These are phyloP conservation scores for Malus hybrid DNA, from an alignment of 331 rosid species.

Conservation along the genomic window DNA sequence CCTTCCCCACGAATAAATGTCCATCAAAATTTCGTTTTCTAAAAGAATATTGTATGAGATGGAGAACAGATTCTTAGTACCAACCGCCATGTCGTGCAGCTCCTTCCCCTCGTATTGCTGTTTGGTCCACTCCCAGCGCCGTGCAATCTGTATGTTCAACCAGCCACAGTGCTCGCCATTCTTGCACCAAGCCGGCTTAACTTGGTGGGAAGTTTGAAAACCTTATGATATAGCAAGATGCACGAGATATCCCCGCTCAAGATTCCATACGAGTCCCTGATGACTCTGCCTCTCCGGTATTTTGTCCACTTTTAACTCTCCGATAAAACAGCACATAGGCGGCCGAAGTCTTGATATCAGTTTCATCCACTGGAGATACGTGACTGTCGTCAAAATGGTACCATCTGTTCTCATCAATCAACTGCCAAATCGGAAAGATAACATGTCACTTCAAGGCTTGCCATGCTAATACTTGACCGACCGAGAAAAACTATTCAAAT, in stretches of 20 bases:
- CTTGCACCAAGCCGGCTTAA: conserved; percentile 16
- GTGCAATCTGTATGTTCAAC: neutral
- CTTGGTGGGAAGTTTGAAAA: conserved; percentile 6
- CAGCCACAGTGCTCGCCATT: neutral
- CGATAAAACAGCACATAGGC: conserved; percentile 88
- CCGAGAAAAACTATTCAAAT: neutral
- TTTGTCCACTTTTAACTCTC: conserved; percentile 44
- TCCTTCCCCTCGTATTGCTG: neutral
- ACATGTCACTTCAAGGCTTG: too few relatives aligned
- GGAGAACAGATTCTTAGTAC: neutral
- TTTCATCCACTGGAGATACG: conserved; percentile 60
- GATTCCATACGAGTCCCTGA: conserved; percentile 32
- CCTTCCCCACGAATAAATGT: neutral
- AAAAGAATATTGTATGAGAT: neutral
- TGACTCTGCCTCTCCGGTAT: conserved; percentile 31
- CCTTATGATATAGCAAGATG: conserved; percentile 12
- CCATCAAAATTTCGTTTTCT: neutral
- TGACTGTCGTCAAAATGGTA: conserved; percentile 95
- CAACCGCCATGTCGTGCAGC: neutral
- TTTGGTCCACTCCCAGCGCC: neutral
- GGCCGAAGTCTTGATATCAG: conserved; percentile 76
- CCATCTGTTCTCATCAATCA: conserved; percentile 88
- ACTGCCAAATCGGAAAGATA: conserved; percentile 33
- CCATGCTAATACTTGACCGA: too few relatives aligned
- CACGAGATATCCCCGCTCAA: neutral